Evolutionary conservation across 495 filamentous ascomycete species (phyloP).

Genomic region (Delitschia confertaspora): DNA sequence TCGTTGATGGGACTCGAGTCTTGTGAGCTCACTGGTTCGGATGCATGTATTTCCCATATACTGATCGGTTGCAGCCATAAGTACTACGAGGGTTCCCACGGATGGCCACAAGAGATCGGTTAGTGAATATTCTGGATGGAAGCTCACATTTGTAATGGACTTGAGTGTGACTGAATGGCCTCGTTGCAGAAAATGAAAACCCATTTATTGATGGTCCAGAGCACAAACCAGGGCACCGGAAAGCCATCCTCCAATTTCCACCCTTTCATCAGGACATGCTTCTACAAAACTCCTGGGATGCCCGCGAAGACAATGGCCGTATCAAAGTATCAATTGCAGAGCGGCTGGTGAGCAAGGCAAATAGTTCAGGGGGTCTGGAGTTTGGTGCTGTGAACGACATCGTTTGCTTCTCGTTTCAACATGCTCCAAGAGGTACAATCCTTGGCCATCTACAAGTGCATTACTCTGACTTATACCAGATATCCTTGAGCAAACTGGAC

Average conservation of each 20-base stretch:
- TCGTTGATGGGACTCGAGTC: conserved; percentile 59
- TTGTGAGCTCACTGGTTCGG: conserved; percentile 42
- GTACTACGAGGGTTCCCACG: conserved; percentile 8
- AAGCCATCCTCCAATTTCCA: conserved; percentile 55
- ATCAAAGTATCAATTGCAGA: conserved; percentile 75
- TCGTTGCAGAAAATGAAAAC: conserved; percentile 39
- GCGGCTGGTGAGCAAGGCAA: conserved; percentile 11
- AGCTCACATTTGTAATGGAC: too few relatives aligned
- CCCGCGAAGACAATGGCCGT: conserved; percentile 59
- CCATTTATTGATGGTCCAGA: background rate
- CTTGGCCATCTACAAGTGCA: conserved; percentile 17
- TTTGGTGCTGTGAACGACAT: conserved; percentile 38
- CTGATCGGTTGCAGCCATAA: conserved; percentile 15
- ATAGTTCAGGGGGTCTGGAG: conserved; percentile 3
- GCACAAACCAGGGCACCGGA: conserved; percentile 6
- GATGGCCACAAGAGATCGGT: conserved; percentile 30
- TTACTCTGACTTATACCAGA: conserved; percentile 38
- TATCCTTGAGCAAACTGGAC: conserved; percentile 63
- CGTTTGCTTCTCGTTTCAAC: conserved; percentile 75
- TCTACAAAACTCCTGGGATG: conserved; percentile 61
- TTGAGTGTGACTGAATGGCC: conserved; percentile 26
- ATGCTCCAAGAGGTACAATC: conserved; percentile 62
- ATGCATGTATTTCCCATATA: background rate
- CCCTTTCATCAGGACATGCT: conserved; percentile 63
- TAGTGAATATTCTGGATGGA: too few relatives aligned